A percentile compares a stretch with the other conserved stretches of the same genome.
Conservation (phyloP, 2,329 filamentous ascomycete species). For the Aschersonia sp. region DNA sequence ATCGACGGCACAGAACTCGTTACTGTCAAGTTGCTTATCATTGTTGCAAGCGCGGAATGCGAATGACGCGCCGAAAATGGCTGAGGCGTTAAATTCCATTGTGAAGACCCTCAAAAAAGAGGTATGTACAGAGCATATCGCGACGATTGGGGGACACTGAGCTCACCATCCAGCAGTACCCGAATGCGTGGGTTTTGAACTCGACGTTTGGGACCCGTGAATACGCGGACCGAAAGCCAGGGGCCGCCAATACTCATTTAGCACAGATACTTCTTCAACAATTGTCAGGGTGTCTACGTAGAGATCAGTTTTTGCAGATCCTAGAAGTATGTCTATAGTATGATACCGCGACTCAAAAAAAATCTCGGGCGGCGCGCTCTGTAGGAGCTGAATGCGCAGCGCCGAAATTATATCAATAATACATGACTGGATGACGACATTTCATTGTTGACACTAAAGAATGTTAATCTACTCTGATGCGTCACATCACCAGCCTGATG, state of each 20-base stretch:
- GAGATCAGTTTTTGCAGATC: slow-evolving; percentile 11
- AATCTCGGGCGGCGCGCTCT: too few species aligned
- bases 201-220: slow-evolving; percentile 9
- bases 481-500: too few species aligned
- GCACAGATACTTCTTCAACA: slow-evolving; percentile 12
- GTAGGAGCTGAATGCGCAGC: too few species aligned
- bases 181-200: slow-evolving; percentile 13
- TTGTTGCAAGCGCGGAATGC: slow-evolving; percentile 7
- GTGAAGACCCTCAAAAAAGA: slow-evolving; percentile 10
- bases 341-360: too few species aligned
- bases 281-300: slow-evolving; percentile 11
- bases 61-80: slow-evolving; percentile 1
- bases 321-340: slow-evolving; percentile 9
- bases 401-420: too few species aligned
- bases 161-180: slow-evolving; percentile 6
- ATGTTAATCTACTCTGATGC: too few species aligned
- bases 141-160: not conserved
- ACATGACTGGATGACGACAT: too few species aligned
- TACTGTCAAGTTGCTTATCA: slow-evolving; percentile 6
- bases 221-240: slow-evolving; percentile 6
- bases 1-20: not conserved
- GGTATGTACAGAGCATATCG: slow-evolving; percentile 4
- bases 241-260: slow-evolving; percentile 10
- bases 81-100: slow-evolving; percentile 6
- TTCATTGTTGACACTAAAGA: too few species aligned